These are phyloP conservation scores for Cercophora samala DNA, from an alignment of 495 filamentous ascomycete species.

Conservation along the genomic window DNA sequence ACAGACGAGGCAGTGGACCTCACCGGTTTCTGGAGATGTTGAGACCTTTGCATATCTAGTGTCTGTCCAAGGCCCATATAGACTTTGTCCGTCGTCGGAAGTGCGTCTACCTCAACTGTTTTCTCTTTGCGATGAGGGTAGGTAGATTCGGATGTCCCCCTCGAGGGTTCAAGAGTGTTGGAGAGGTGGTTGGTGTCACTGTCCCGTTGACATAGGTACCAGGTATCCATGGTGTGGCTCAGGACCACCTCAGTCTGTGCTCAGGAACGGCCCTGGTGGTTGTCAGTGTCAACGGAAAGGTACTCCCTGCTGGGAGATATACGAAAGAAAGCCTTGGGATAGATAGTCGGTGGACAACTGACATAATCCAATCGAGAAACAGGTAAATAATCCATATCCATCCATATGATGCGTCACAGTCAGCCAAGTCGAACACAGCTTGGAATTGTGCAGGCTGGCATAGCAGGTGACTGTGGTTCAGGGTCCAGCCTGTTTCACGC, in stretches of 20 bases:
- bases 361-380: not conserved
- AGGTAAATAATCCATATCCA: not conserved
- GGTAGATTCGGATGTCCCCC: too few relatives aligned
- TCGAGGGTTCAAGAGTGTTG: too few relatives aligned
- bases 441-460: not conserved
- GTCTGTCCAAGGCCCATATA: not conserved
- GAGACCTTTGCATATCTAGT: not conserved
- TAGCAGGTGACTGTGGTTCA: conserved; percentile 4
- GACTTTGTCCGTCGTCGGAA: not conserved
- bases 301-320: not conserved
- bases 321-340: not conserved
- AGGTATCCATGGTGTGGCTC: not conserved
- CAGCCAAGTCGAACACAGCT: not conserved
- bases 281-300: not conserved
- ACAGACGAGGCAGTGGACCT: too few relatives aligned
- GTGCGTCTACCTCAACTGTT: too few relatives aligned
- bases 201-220: too few relatives aligned
- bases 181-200: too few relatives aligned
- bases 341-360: not conserved
- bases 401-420: not conserved
- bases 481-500: not conserved
- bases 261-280: not conserved
- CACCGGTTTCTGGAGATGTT: too few relatives aligned
- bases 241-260: not conserved
- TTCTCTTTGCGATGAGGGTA: too few relatives aligned